A percentile compares a stretch with the other conserved stretches of the same genome.
These are phyloP conservation scores for Haemoproteus tartakovskyi DNA, from an alignment of 169 alveolate genomes.

Conservation along the genomic window DNA sequence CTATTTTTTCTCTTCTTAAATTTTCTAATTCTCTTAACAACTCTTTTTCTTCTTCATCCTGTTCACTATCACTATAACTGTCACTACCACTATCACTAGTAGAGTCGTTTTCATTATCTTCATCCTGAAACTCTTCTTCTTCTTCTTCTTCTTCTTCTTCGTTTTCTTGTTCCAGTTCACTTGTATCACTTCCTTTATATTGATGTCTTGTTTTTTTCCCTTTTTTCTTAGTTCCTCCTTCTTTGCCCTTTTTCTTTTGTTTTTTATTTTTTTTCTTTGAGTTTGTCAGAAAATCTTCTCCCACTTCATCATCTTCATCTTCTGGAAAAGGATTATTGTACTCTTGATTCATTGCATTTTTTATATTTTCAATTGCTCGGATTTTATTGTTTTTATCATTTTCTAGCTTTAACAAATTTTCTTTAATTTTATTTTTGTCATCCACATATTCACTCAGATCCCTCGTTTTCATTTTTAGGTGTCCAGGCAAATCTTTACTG, in stretches of 20 bases:
- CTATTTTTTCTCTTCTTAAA: conserved; percentile 87
- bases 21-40: conserved; percentile 89
- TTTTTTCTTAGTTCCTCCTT: background rate
- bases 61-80: conserved; percentile 15
- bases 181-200: background rate
- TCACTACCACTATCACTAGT: too few relatives aligned
- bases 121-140: conserved; percentile 17
- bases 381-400: conserved; percentile 1
- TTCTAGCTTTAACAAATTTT: conserved; percentile 43
- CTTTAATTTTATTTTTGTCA: conserved; percentile 27
- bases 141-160: background rate
- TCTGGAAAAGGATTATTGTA: conserved; percentile 50
- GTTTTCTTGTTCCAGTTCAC: background rate
- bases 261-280: background rate
- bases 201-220: background rate
- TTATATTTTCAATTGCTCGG: conserved; percentile 56
- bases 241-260: background rate
- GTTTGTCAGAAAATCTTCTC: conserved; percentile 21
- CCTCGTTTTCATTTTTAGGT: conserved; percentile 73
- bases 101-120: too few relatives aligned
- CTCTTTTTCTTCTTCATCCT: conserved; percentile 85
- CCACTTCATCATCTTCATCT: conserved; percentile 62
- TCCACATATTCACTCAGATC: conserved; percentile 51
- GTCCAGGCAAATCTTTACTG: conserved; percentile 78
- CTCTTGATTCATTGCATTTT: conserved; percentile 24